phyloP scores from a whole-genome alignment of 345 rosid species.

The Aquilaria yunnanensis region DNA sequence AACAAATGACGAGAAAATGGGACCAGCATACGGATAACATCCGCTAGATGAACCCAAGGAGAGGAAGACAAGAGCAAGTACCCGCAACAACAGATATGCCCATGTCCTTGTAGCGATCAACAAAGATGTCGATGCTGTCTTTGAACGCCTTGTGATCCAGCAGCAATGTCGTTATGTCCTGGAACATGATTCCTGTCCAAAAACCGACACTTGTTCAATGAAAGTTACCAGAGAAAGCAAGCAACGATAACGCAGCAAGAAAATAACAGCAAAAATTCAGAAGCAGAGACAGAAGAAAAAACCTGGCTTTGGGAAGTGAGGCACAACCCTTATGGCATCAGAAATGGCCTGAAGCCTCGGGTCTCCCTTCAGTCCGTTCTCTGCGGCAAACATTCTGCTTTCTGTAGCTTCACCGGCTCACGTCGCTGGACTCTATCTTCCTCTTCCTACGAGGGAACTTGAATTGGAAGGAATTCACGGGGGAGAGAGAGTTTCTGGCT shows the following conservation, averaged over 20 bases:
- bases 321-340: constrained; percentile 61
- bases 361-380: constrained; percentile 74
- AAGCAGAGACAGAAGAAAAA: neutral
- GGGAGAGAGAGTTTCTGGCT: neutral
- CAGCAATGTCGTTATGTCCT: constrained; percentile 87
- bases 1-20: neutral
- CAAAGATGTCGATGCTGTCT: constrained; percentile 85
- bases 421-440: neutral
- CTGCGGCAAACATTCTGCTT: constrained; percentile 54
- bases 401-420: neutral
- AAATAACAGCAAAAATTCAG: neutral
- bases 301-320: constrained; percentile 78
- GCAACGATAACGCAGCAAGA: neutral
- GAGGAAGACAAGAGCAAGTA: constrained; percentile 18
- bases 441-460: neutral
- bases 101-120: constrained; percentile 90
- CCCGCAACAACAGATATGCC: constrained; percentile 90
- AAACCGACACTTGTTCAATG: neutral
- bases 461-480: neutral
- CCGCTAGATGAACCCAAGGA: neutral
- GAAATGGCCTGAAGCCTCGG: constrained; percentile 63
- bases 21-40: no score
- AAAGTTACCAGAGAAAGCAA: constrained; percentile 2
- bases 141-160: constrained; percentile 84
- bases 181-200: constrained; percentile 86